Conservation (phyloP, 2,329 filamentous ascomycete genomes). For the Colletotrichum plurivorum region DNA sequence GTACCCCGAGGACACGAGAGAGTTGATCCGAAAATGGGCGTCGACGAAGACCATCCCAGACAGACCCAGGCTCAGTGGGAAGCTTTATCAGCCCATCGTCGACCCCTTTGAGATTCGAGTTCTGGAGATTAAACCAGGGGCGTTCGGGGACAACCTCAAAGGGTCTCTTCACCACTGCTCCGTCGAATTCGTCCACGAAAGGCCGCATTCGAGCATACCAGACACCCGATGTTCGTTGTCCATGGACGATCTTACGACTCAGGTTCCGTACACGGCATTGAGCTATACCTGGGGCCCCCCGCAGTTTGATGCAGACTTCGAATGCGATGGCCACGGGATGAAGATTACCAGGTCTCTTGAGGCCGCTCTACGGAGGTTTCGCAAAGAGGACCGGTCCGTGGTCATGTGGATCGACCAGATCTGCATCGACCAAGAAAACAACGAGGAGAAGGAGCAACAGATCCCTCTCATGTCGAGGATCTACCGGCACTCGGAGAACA, state of each 20-base stretch:
- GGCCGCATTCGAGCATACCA: background rate
- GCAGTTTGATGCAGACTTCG: background rate
- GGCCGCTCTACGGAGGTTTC: conserved; percentile 13
- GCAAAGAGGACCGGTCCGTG: background rate
- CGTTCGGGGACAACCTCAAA: background rate
- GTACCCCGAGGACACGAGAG: background rate
- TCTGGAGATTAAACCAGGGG: conserved; percentile 7
- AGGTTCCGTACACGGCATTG: conserved; percentile 7
- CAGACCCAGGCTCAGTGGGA: too few relatives aligned
- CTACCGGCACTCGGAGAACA: conserved; percentile 25
- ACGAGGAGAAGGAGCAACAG: conserved; percentile 33
- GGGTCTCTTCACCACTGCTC: conserved; percentile 21
- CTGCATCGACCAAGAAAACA: conserved; percentile 39
- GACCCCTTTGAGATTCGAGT: conserved; percentile 9
- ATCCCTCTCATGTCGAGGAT: conserved; percentile 38
- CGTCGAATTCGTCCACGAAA: background rate
- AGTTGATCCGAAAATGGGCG: background rate
- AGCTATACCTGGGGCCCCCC: conserved; percentile 20
- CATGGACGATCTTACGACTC: background rate
- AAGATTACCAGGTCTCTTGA: conserved; percentile 22
- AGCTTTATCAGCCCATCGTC: conserved; percentile 1
- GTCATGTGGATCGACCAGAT: conserved; percentile 41
- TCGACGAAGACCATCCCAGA: background rate
- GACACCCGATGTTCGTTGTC: background rate
- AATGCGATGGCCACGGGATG: conserved; percentile 2